phyloP scores from a whole-genome alignment of 2,329 filamentous ascomycete species.

The Pseudogymnoascus verrucosus region DNA sequence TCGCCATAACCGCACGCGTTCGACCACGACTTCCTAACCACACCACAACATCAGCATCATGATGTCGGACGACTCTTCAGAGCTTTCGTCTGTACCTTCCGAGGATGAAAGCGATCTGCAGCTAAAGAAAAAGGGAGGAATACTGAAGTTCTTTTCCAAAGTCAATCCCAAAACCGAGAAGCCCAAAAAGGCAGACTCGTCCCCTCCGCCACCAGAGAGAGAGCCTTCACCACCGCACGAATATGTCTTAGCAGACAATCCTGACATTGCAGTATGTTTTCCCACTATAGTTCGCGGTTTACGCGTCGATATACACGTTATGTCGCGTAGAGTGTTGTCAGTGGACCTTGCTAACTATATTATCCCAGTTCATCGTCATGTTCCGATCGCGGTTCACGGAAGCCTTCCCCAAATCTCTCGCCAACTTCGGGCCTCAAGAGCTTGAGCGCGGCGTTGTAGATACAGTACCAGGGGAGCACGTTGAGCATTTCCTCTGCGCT shows the following conservation, averaged over 20 bases:
- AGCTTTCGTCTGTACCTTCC: conserved; percentile 50
- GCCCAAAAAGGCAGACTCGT: conserved; percentile 43
- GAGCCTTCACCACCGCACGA: conserved; percentile 85
- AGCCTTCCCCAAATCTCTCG: conserved; percentile 75
- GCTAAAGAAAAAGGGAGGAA: conserved; percentile 46
- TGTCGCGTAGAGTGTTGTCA: conserved; percentile 38
- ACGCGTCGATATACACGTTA: conserved; percentile 39
- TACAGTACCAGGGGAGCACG: conserved; percentile 69
- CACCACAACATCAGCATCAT: conserved; percentile 19
- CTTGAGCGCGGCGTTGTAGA: conserved; percentile 81
- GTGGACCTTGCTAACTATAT: conserved; percentile 27
- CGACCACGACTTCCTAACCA: background rate
- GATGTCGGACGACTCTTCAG: conserved; percentile 53
- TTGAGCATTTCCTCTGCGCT: conserved; percentile 83
- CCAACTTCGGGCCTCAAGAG: conserved; percentile 91
- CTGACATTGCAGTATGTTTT: conserved; percentile 78
- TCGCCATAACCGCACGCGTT: background rate
- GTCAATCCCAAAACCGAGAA: conserved; percentile 32
- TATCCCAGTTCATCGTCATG: conserved; percentile 85
- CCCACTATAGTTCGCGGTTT: conserved; percentile 33
- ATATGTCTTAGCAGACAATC: conserved; percentile 81
- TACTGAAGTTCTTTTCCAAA: conserved; percentile 59
- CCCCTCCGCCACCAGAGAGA: conserved; percentile 66
- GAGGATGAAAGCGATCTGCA: conserved; percentile 46
- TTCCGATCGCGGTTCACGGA: conserved; percentile 91